Evolutionary conservation across 495 filamentous ascomycete genomes (phyloP), one percentile per base, ranked within the genome.

Genomic region (Aspergillus biplanus): DNA sequence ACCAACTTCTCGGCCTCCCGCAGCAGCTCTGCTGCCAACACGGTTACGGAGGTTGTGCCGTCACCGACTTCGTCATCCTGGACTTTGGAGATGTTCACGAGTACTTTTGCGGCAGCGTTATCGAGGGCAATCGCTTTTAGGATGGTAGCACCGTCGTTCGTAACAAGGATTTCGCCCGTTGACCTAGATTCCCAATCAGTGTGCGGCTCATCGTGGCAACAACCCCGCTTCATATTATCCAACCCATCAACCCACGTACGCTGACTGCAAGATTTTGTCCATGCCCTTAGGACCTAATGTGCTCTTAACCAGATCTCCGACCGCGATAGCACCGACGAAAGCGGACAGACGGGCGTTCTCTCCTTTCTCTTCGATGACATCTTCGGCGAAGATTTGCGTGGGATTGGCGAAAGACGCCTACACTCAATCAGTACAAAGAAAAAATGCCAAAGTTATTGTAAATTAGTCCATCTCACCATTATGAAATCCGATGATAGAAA

Each of bases 241-340:
- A 54, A 50, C n/a, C 21, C 47, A 33, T 27, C 33, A 15, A 33
- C 46, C 32, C 63, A 83, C 86, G 47, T 85, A 96, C 90, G 93
- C 96, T 79, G 93, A 97, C 75, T 98, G 95, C 75, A 98, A 80
- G 76, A 99, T 99, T 83, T 99, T 98, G 81, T 99, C 96, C 96
- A 98, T 98, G 69, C 95, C 95, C 82, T 98, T 97, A 2, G 95
- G 96, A 12, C 95, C 95, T 13, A 99, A 82, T 8, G 95, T 99
- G 73, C 90, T 95, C 86, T 99, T 99, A 31, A 99, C 95, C 68
- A 96, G 75, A 73, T 98, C 96, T 49, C 95, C 95, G 44, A 99
- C 94, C 33, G 95, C 95, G 71, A 99, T 98, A 69, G 96, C 95
- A 72, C 94, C 94, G 52, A 98, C 94, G 67, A 97, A 99, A 56